Conservation (phyloP, 176 grass and related monocot species). For the Paspalum notatum region DNA sequence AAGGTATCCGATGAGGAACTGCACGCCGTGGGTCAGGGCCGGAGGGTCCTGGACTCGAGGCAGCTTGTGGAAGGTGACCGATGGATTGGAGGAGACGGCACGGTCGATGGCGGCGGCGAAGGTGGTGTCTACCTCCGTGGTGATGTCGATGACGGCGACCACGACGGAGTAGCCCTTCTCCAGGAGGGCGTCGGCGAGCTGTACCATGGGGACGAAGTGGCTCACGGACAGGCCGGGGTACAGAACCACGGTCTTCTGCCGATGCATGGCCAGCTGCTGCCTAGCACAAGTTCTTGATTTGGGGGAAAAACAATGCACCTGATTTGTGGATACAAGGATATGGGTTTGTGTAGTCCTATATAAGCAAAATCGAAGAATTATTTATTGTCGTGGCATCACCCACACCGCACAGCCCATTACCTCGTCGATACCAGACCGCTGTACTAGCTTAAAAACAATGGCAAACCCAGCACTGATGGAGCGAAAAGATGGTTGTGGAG, state of each 20-base stretch:
- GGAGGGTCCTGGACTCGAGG: not conserved
- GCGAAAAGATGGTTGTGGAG: no score
- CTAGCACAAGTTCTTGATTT: no score
- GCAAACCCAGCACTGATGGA: no score
- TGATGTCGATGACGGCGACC: constrained; percentile 41
- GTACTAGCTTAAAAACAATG: no score
- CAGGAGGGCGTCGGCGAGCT: constrained; percentile 42
- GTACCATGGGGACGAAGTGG: constrained; percentile 51
- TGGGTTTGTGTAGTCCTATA: no score
- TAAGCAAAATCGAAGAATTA: no score
- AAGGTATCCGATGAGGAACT: not conserved
- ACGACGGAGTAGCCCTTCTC: constrained; percentile 19
- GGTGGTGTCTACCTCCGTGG: not conserved
- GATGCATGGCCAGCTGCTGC: no score
- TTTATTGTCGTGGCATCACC: no score
- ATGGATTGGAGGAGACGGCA: constrained; percentile 17
- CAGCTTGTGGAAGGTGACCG: constrained; percentile 46
- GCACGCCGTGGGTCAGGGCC: not conserved
- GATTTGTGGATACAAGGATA: no score
- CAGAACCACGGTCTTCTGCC: constrained; percentile 47
- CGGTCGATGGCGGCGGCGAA: constrained; percentile 26
- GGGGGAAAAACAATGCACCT: no score
- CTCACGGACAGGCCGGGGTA: constrained; percentile 37
- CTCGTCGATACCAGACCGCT: no score
- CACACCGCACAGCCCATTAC: no score